Percentiles rank a stretch among this genome's conserved stretches.
These are phyloP conservation scores for Fusarium sarcochroum DNA, from an alignment of 2,329 filamentous ascomycete species.

Conservation along the genomic window DNA sequence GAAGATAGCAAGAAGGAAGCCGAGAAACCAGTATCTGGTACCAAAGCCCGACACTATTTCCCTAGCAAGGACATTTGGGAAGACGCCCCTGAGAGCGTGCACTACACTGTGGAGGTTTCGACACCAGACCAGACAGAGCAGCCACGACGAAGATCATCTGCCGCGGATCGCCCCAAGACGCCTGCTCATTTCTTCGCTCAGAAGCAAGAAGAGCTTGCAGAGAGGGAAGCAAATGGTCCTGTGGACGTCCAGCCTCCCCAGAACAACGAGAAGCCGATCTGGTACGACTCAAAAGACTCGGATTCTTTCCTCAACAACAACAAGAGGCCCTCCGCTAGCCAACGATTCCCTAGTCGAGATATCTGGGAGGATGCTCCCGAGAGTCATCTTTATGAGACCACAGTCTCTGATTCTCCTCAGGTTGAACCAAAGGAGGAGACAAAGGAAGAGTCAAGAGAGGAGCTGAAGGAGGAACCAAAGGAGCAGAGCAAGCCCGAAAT, in stretches of 20 bases:
- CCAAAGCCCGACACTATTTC: conserved; percentile 77
- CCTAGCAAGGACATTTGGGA: conserved; percentile 98
- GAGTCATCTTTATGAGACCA: conserved; percentile 83
- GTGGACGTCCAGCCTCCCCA: conserved; percentile 49
- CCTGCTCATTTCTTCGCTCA: conserved; percentile 76
- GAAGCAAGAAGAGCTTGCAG: conserved; percentile 75
- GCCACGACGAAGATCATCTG: conserved; percentile 56
- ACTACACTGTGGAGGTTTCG: conserved; percentile 84
- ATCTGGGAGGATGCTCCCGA: conserved; percentile 96
- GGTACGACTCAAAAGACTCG: conserved; percentile 61
- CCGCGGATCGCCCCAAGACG: conserved; percentile 63
- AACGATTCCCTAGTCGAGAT: conserved; percentile 90
- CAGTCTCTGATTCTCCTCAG: conserved; percentile 63
- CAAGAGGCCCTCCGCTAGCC: conserved; percentile 69
- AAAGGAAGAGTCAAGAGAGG: conserved; percentile 37
- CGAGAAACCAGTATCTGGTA: conserved; percentile 56
- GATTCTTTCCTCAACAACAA: conserved; percentile 60
- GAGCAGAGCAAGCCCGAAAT: conserved; percentile 51
- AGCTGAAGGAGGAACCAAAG: conserved; percentile 37
- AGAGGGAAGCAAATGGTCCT: conserved; percentile 61
- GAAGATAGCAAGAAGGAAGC: conserved; percentile 75
- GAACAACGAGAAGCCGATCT: conserved; percentile 57
- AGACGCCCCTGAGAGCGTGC: conserved; percentile 88
- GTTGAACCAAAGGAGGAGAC: conserved; percentile 46
- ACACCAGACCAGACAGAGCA: conserved; percentile 70